Conservation (phyloP, 331 rosid species). For the Arachis monticola region DNA sequence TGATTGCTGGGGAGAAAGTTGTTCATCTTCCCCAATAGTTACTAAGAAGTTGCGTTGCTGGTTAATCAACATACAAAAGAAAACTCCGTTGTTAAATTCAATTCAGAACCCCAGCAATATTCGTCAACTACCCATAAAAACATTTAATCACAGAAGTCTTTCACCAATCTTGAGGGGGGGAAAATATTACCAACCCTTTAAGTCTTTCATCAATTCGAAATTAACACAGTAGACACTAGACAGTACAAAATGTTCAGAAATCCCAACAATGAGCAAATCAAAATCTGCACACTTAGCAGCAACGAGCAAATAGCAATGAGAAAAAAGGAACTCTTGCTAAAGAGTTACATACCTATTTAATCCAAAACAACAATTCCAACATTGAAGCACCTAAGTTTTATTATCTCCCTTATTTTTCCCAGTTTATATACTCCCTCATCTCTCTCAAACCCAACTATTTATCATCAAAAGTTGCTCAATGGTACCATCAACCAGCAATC, state of each 20-base stretch:
- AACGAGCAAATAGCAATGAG: conserved; percentile 10
- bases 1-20: conserved; percentile 74
- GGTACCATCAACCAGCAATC: not conserved
- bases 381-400: conserved; percentile 19
- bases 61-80: conserved; percentile 36
- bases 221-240: not conserved
- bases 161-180: not conserved
- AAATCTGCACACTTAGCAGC: conserved; percentile 18
- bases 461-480: not conserved
- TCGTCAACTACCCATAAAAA: conserved; percentile 10
- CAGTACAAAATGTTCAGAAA: conserved; percentile 22
- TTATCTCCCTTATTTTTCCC: not conserved
- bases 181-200: not conserved
- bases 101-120: conserved; percentile 17
- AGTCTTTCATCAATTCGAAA: conserved; percentile 6
- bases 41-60: conserved; percentile 92
- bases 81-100: conserved; percentile 33
- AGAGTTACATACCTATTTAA: not conserved
- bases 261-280: conserved; percentile 16
- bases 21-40: conserved; percentile 88
- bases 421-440: conserved; percentile 6
- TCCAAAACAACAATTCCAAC: conserved; percentile 9
- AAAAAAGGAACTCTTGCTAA: not conserved
- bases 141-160: not conserved
- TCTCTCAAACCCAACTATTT: not conserved